These are phyloP conservation scores for Aspergillus ochraceoroseus DNA, from an alignment of 2,329 filamentous ascomycete species.

Conservation along the genomic window DNA sequence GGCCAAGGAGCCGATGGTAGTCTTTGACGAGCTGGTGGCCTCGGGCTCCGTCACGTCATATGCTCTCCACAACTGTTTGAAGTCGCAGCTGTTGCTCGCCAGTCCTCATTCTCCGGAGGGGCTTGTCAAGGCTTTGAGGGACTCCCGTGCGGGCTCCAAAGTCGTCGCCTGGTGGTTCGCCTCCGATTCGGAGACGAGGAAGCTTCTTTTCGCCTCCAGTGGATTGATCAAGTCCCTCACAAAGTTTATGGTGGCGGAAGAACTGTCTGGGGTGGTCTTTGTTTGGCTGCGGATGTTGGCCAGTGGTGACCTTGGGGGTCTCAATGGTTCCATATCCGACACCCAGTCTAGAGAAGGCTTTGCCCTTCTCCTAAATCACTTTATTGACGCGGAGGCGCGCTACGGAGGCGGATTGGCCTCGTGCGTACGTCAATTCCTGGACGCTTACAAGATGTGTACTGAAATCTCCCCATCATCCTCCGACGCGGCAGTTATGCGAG, in stretches of 20 bases:
- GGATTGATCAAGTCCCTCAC: constrained; percentile 26
- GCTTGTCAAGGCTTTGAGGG: constrained; percentile 30
- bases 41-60: constrained; percentile 32
- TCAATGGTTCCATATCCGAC: constrained; percentile 24
- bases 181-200: constrained; percentile 31
- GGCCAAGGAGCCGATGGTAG: constrained; percentile 32
- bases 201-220: constrained; percentile 30
- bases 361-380: constrained; percentile 27
- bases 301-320: constrained; percentile 26
- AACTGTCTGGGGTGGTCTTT: constrained; percentile 31
- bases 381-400: constrained; percentile 33
- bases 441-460: constrained; percentile 23
- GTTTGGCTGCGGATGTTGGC: constrained; percentile 36
- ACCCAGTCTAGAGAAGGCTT: constrained; percentile 22
- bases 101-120: constrained; percentile 20
- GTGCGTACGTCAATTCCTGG: constrained; percentile 31
- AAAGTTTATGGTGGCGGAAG: constrained; percentile 41
- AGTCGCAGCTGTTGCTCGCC: constrained; percentile 32
- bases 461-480: constrained; percentile 5
- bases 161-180: constrained; percentile 41
- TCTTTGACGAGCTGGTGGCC: constrained; percentile 39
- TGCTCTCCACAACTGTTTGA: constrained; percentile 30
- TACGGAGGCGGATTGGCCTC: constrained; percentile 33
- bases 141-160: constrained; percentile 32
- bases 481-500: constrained; percentile 23